Conservation (phyloP, 208 protist genomes). For the Crithidia thermophila region DNA sequence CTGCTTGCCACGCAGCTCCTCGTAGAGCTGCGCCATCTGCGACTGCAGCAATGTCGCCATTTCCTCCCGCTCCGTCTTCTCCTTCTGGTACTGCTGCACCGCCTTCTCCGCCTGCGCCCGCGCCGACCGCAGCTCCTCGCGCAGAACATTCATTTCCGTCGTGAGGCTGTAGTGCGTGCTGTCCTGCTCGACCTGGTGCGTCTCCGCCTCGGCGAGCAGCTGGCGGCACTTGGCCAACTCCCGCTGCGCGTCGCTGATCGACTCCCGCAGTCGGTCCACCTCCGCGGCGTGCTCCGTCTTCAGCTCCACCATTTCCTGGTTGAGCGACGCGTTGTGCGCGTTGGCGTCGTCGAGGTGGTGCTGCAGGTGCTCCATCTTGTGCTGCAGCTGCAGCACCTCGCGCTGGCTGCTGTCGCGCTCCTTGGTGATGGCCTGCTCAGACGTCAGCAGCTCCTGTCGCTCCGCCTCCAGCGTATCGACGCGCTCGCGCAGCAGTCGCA, state of each 20-base stretch:
- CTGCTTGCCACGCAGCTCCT: constrained; percentile 44
- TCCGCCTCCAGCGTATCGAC: constrained; percentile 36
- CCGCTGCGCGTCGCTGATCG: constrained; percentile 48
- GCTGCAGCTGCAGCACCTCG: constrained; percentile 33
- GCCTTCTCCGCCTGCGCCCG: constrained; percentile 30
- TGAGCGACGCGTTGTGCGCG: constrained; percentile 56
- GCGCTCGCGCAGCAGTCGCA: constrained; percentile 41
- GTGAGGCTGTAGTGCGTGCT: constrained; percentile 32
- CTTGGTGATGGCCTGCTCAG: constrained; percentile 25
- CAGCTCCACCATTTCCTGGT: constrained; percentile 50
- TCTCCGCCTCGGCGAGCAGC: constrained; percentile 53
- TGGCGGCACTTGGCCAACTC: constrained; percentile 54
- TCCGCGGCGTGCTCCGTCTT: constrained; percentile 43
- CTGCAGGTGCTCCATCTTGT: constrained; percentile 45
- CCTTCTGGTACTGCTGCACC: constrained; percentile 30
- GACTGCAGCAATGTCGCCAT: constrained; percentile 42
- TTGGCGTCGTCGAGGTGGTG: constrained; percentile 48
- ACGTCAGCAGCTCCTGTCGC: constrained; percentile 35
- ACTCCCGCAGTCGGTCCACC: constrained; percentile 45
- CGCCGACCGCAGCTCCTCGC: constrained; percentile 37
- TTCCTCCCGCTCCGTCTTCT: constrained; percentile 49
- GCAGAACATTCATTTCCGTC: constrained; percentile 20
- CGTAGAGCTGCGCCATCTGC: constrained; percentile 50
- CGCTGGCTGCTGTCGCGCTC: constrained; percentile 39
- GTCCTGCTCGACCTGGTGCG: constrained; percentile 39